Evolutionary conservation across 768 basidiomycete genomes (phyloP), one percentile per base, ranked within the genome.

Genomic region (Collybiopsis luxurians): DNA sequence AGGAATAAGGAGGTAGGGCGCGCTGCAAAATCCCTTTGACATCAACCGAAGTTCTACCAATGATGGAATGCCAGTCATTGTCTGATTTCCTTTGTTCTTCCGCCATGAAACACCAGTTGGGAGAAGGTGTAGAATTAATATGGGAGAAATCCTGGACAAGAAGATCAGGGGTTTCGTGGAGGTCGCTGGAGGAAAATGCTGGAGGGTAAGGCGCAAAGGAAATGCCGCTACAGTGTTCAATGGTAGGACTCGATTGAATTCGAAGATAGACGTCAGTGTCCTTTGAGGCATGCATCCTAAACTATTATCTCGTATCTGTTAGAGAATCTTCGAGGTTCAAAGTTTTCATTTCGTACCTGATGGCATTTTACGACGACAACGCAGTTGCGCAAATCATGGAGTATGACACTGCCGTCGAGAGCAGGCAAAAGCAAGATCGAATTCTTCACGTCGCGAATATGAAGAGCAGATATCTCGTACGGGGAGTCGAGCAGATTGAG

Each of bases 81-180:
- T 45, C 36, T 17, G 48, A 55, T 31, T 63, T 60, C n/a, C 64
- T 65, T 0, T 45, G 40, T 1, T 26, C 31, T 23, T 42, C 39
- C n/a, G 60, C 50, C 50, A 79, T 58, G 11, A 69, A 54, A 2
- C 75, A 74, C 86, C 90, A 95, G 69, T 95, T 84, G 10, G 93
- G 91, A 3, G 93, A 95, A 0, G 83, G 84, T 1, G 87, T 84
- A 4, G 79, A 65, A 30, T 85, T 76, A 58, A 94, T 89, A 68
- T 94, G 92, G 19, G 91, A 90, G 66, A 95, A 95, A 61, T 95
- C 93, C 64, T 89, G 89, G 17, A 92, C 83, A 2, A 75, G 59
- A n/a, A 79, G 64, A 54, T 78, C 77, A 75, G 59, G 67, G 73
- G 36, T 67, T 43, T 73, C 76, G 44, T 46, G 21, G 11, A 34